A percentile compares a stretch with the other conserved stretches of the same genome.
Conservation (phyloP, 345 rosid genomes). For the Eucalyptus camaldulensis region DNA sequence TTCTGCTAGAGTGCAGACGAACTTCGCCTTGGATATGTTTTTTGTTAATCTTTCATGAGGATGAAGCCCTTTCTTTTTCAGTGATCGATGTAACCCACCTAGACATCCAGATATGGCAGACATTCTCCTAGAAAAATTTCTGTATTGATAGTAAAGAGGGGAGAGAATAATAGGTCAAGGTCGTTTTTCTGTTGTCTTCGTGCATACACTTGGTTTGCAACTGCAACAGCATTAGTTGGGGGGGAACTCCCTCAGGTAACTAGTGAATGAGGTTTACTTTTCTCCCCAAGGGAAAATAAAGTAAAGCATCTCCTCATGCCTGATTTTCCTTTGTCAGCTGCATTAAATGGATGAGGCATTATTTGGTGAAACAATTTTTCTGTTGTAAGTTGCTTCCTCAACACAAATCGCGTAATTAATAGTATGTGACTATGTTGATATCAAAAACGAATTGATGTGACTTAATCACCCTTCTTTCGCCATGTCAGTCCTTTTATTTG, state of each 20-base stretch:
- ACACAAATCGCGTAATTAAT: not conserved
- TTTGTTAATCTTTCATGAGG: not conserved
- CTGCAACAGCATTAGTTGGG: not conserved
- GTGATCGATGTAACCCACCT: not conserved
- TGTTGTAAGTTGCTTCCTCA: not conserved
- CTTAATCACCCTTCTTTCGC: not conserved
- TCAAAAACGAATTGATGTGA: not conserved
- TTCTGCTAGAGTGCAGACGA: not conserved
- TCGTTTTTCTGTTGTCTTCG: not conserved
- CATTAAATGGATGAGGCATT: not conserved
- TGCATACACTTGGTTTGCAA: not conserved
- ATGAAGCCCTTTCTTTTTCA: not conserved
- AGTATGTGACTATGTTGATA: not conserved
- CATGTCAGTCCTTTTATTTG: not conserved
- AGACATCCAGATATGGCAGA: not conserved
- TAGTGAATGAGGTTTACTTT: not conserved
- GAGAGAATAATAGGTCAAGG: not conserved
- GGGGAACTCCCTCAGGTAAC: not conserved
- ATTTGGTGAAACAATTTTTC: not conserved
- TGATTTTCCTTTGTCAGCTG: not conserved
- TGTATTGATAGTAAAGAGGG: not conserved
- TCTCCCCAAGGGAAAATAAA: not conserved
- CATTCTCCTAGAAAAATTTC: not conserved
- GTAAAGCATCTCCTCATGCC: not conserved
- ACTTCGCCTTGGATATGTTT: not conserved